phyloP scores from a whole-genome alignment of 2,329 filamentous ascomycete genomes.

The Fusarium fracticaudum region DNA sequence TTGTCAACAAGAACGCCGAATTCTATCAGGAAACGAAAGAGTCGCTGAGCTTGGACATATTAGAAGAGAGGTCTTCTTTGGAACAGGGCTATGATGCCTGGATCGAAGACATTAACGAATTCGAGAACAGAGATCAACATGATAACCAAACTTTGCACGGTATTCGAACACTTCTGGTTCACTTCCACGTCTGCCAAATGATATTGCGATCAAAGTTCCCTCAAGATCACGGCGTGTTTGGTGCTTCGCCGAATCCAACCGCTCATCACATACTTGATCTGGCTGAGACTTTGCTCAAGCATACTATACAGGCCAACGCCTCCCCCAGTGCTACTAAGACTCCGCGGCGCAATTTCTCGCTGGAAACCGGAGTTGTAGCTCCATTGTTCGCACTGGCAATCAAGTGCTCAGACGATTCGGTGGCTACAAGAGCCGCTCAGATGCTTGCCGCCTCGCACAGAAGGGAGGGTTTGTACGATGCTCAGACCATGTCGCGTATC shows the following conservation, averaged over 20 bases:
- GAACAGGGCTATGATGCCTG: not conserved
- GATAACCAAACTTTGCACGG: not conserved
- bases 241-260: constrained; percentile 1
- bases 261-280: constrained; percentile 10
- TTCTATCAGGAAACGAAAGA: not conserved
- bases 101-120: not conserved
- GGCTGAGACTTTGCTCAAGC: constrained; percentile 6
- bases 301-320: not conserved
- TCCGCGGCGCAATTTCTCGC: constrained; percentile 22
- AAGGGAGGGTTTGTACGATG: constrained; percentile 32
- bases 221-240: not conserved
- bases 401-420: constrained; percentile 26
- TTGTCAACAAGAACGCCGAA: not conserved
- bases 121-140: not conserved
- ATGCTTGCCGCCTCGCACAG: constrained; percentile 16
- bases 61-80: constrained; percentile 4
- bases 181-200: constrained; percentile 17
- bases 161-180: constrained; percentile 6
- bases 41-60: not conserved
- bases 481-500: constrained; percentile 8
- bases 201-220: constrained; percentile 19
- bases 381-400: constrained; percentile 27
- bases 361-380: constrained; percentile 29
- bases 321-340: constrained; percentile 3
- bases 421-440: constrained; percentile 1